Evolutionary conservation across 2,329 filamentous ascomycete genomes (phyloP).

Genomic region (Fusarium udum): DNA sequence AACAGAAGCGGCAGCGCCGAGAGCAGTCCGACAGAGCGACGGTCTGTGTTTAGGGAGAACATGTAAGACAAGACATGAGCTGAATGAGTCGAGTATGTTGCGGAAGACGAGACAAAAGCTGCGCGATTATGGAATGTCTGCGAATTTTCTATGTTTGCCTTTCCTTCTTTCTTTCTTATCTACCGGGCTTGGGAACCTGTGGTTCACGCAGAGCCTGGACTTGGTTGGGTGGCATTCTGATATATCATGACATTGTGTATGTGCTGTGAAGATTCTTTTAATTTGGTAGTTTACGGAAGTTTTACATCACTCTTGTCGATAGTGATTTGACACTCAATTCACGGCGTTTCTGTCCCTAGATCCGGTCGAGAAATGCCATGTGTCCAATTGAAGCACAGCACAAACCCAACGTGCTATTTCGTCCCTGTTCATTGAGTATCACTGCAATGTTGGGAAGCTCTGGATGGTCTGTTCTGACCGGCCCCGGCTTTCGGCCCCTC

Average conservation of each 20-base stretch:
- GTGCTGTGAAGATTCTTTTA: constrained; percentile 4
- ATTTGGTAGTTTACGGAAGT: constrained; percentile 25
- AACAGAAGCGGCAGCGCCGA: constrained; percentile 49
- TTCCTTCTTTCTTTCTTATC: not conserved
- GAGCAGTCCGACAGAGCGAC: constrained; percentile 72
- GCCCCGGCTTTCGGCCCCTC: constrained; percentile 28
- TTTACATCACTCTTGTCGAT: constrained; percentile 12
- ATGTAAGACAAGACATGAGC: constrained; percentile 55
- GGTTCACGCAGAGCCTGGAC: constrained; percentile 10
- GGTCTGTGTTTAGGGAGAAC: constrained; percentile 76
- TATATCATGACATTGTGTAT: constrained; percentile 29
- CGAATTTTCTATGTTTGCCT: not conserved
- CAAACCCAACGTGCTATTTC: not conserved
- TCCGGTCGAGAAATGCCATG: not conserved
- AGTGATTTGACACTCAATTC: constrained; percentile 12
- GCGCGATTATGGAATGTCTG: constrained; percentile 7
- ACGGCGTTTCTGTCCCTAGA: constrained; percentile 27
- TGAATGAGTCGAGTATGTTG: not conserved
- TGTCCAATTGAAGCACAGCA: constrained; percentile 4
- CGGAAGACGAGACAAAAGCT: constrained; percentile 8
- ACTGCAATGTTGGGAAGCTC: constrained; percentile 3
- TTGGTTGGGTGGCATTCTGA: constrained; percentile 35
- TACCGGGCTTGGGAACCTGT: not conserved
- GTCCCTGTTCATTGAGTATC: not conserved
- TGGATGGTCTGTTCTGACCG: constrained; percentile 10